These are phyloP conservation scores for Macrophomina pseudophaseolina DNA, from an alignment of 2,329 filamentous ascomycete species.

Conservation along the genomic window DNA sequence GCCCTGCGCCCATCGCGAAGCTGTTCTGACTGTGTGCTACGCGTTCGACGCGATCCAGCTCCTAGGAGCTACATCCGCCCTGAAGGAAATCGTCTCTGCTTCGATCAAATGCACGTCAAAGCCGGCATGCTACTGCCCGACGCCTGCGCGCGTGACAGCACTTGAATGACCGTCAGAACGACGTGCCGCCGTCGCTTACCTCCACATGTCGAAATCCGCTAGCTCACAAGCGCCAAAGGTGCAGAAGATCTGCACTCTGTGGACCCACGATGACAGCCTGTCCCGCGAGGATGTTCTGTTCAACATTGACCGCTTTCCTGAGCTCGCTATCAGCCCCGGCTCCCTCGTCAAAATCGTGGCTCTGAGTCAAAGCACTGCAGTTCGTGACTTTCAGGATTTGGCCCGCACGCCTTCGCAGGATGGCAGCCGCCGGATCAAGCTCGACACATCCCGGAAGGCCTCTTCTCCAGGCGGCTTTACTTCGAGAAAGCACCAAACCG, in stretches of 20 bases:
- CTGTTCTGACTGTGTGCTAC: background rate
- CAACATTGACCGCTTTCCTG: constrained; percentile 73
- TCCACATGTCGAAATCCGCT: constrained; percentile 39
- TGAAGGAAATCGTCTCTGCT: background rate
- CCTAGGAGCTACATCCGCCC: background rate
- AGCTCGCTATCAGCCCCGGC: constrained; percentile 66
- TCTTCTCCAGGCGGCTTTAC: constrained; percentile 29
- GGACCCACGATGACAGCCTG: constrained; percentile 74
- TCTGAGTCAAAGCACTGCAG: constrained; percentile 57
- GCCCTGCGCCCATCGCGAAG: background rate
- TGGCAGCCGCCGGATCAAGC: constrained; percentile 38
- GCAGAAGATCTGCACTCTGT: constrained; percentile 55
- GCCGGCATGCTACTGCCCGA: constrained; percentile 11
- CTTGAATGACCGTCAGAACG: background rate
- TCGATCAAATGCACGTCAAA: background rate
- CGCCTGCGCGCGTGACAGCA: constrained; percentile 23
- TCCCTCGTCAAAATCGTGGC: constrained; percentile 75
- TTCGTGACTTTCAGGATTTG: constrained; percentile 52
- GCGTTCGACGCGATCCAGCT: background rate
- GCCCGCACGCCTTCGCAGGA: constrained; percentile 36
- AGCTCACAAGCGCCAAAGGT: constrained; percentile 36
- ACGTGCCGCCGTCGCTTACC: background rate
- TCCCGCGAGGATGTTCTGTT: constrained; percentile 79
- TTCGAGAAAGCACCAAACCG: constrained; percentile 35
- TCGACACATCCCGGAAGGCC: constrained; percentile 31